phyloP scores from a whole-genome alignment of 306 rosid species.

The Fagus crenata region DNA sequence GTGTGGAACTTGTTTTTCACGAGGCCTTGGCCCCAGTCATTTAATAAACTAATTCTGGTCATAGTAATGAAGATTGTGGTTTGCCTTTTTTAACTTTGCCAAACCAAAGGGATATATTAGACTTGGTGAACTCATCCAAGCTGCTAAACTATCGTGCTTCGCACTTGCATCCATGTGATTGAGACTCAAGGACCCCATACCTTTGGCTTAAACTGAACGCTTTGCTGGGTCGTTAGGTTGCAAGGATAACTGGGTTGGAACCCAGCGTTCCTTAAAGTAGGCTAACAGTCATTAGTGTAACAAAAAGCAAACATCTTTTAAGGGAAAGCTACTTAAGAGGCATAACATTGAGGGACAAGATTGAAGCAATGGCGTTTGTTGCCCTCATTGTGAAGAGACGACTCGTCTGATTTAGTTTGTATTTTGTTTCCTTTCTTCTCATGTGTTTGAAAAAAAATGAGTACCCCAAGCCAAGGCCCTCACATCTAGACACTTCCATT shows the following conservation, averaged over 20 bases:
- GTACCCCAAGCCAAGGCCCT: background rate
- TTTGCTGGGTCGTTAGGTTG: conserved; percentile 21
- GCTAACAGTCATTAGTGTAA: background rate
- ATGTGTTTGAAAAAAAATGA: background rate
- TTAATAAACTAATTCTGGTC: too few relatives aligned
- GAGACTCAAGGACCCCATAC: conserved; percentile 14
- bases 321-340: background rate
- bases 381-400: conserved; percentile 21
- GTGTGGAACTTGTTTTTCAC: too few relatives aligned
- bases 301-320: conserved; percentile 1
- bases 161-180: background rate
- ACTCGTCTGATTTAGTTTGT: conserved; percentile 14
- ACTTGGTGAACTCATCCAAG: background rate
- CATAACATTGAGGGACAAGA: conserved; percentile 24
- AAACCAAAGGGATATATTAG: too few relatives aligned
- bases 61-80: too few relatives aligned
- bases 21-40: too few relatives aligned
- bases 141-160: background rate
- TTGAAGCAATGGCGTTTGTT: conserved; percentile 24
- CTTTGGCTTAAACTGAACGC: background rate
- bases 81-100: too few relatives aligned
- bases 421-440: conserved; percentile 5
- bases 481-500: conserved; percentile 10
- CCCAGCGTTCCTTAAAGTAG: conserved; percentile 20
- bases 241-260: conserved; percentile 23